Evolutionary conservation across 495 filamentous ascomycete species (phyloP), one percentile per base, ranked within the genome.

Genomic region (Penicillium lividum): DNA sequence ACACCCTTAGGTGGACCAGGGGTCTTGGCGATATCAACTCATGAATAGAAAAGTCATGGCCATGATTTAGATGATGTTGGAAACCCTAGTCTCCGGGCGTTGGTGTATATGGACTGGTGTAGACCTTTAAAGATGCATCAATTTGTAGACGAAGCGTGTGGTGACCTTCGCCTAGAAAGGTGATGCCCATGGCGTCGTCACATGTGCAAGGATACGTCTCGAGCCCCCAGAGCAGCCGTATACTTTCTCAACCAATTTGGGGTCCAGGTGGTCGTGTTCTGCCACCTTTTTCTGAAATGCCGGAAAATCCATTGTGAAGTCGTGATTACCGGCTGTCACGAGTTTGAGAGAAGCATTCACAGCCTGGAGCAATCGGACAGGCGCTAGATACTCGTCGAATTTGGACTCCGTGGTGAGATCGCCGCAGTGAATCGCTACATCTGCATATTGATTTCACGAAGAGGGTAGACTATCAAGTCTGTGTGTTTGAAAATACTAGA

Each of bases 291-390:
- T 57, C 22, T 68, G 51, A 33, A 75, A 78, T 13, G 44, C 33
- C 1, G 72, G 62, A 1, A 59, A 62, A 54, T 91, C 87, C 42
- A 91, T 76, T 0, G 82, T 81, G 50, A 86, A 82, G 59, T 91
- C 87, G 60, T 90, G 88, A 65, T 91, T 90, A 0, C 88, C 87
- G 15, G 88, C 83, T 45, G 91, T 90, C n/a, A 87, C 82, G 11
- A 92, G 70, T 53, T 90, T 91, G 5, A 90, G 70, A 3, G 84
- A 81, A 0, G 87, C 86, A 7, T 85, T 64, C 50, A 86, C 74
- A 1, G 50, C 52, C 3, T 69, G 57, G 0, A 92, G 72, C 47
- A 86, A 72, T 11, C 70, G 47, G 10, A 91, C 69, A 0, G 77
- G 63, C 0, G 65, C 54, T 27, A 65, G 68, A 61, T 80, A 88